Percentiles rank a stretch among this genome's conserved stretches.
Evolutionary conservation across 2,329 filamentous ascomycete species (phyloP).

Genomic region (Pseudocercospora macadamiae): DNA sequence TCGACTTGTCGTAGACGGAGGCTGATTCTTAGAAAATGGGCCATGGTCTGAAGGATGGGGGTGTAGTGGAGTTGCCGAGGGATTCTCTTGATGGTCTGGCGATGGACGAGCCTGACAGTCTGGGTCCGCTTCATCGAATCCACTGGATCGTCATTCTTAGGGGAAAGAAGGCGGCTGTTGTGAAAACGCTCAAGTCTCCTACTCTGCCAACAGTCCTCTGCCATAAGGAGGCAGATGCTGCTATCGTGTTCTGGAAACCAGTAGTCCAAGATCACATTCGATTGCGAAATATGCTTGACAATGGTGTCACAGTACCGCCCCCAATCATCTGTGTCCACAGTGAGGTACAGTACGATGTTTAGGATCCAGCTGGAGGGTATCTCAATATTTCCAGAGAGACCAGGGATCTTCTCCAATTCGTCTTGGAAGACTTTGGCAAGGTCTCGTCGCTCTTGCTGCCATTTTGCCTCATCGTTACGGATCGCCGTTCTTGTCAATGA

Average conservation of each 20-base stretch:
- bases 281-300: background rate
- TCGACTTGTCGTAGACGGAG: background rate
- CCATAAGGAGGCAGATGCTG: background rate
- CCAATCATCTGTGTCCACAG: background rate
- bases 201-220: background rate
- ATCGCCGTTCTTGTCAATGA: too few species aligned
- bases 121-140: background rate
- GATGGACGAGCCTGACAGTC: background rate
- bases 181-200: background rate
- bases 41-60: background rate
- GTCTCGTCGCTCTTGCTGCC: background rate
- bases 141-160: background rate
- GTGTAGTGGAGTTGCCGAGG: background rate
- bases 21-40: background rate
- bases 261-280: too few species aligned
- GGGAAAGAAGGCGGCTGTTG: background rate
- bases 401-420: background rate
- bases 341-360: background rate
- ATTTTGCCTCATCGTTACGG: background rate
- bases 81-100: background rate
- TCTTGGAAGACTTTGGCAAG: background rate
- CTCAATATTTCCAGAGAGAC: background rate
- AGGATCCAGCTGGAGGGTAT: background rate
- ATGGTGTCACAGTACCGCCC: background rate
- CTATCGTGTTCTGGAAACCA: background rate